Base-by-base conservation (phyloP, 768 basidiomycete species). In the Gautieria morchelliformis region DNA sequence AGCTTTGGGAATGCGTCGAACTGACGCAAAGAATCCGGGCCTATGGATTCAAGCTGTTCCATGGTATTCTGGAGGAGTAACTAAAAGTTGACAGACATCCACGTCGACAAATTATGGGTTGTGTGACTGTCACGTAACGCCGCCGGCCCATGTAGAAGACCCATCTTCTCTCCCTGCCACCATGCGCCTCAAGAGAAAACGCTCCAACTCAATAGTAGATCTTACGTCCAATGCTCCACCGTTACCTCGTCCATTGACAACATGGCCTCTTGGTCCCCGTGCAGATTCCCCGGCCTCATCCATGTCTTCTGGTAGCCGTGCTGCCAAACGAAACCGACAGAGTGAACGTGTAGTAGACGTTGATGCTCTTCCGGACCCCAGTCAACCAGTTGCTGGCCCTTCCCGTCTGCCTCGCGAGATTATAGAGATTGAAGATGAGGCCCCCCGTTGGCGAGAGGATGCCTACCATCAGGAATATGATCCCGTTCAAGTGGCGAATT, bases 1-100 rank as follows among this genome's bases (percentile, higher is more conserved):
- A 92, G 75, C 70, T 93, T 91, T 49, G 89, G 87, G 66, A 93
- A 93, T 0, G 90, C 89, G 75, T 93, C 90, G 72, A 91, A 87
- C 60, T 82, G 72, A 37, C 82, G 78, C 40, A 92, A 72, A n/a
- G 81, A 78, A 6, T 75, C 74, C n/a, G 84, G 81, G 4, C 81
- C 80, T 32, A 77, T 75, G 15, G 75, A 68, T 69, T 89, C 85
- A 61, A 89, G 78, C 64, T 80, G 44, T 24, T 47, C 57, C 57
- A 59, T 54, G 40, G 44, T 9, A 37, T 27, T 44, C n/a, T 22
- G 30, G 14, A 55, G 20, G 53, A 45, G 32, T 22, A 55, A 24
- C 14, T 35, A 35, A n/a, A 27, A 55, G 24, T 42, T 27, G 19
- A 44, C 53, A 35, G 24, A 55, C 53, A 40, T 55, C 53, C 53